Base-by-base conservation (phyloP, 2,329 filamentous ascomycete species). In the Penicillium expansum region DNA sequence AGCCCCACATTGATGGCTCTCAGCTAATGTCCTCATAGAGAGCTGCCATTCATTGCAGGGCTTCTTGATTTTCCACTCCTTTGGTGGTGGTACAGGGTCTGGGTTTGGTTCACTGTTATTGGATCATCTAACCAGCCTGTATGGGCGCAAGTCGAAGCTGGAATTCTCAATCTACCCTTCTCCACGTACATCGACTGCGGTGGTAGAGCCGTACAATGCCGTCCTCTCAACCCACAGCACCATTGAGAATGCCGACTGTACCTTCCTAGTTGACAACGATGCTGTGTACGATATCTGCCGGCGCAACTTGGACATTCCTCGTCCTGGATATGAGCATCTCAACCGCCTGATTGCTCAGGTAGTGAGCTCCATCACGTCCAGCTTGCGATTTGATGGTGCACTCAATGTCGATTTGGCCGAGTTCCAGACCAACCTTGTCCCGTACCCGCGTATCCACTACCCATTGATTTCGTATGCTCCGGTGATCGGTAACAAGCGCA, bases 401-500 rank as follows among this genome's bases (percentile, higher is more conserved):
- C 79, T 88, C 68, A 88, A 88, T 61, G 85, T 88, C 68, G 85
- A 88, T 72, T 72, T 88, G 69, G 85, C 85, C 69, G 85, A 88
- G 70, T 88, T 88, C 78, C 85, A 88, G 75, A 88, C 85, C 64
- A 88, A 88, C 72, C 73, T 88, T 73, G 85, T 87, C 51, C 85
- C 85, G 7, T 88, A 85, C 72, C 85, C 85, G 24, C 81, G 85
- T 70, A 87, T 88, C 64, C 85, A 88, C 71, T 88, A 86, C 70
- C 85, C 85, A 41, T 74, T 88, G 62, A 86, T 87, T 74, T 83
- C 80, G 65, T 88, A 86, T 65, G 83, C 85, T 1, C 85, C 85
- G 2, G 84, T 88, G 53, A 79, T 87, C 57, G 84, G 82, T 30
- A 85, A 86, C 57, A 81, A 83, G 79, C 90, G 90, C 83, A 91